Conservation (phyloP, 345 rosid genomes). For the Cochlearia excelsa region DNA sequence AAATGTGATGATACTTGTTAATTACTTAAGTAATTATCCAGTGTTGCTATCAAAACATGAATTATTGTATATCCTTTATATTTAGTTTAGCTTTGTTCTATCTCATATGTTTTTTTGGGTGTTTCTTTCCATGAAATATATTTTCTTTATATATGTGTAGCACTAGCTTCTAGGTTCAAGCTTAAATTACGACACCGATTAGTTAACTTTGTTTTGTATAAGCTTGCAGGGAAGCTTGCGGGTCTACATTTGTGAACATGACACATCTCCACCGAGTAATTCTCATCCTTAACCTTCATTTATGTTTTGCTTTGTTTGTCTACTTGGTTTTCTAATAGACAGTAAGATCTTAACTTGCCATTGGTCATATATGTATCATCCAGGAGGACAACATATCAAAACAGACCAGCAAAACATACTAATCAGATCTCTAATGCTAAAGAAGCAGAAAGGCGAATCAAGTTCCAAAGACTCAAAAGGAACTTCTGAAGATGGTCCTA, state of each 20-base stretch:
- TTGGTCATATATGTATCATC: slow-evolving; percentile 8
- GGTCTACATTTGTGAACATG: neutral
- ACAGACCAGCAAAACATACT: slow-evolving; percentile 88
- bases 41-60: no score
- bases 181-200: slow-evolving; percentile 4
- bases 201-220: neutral
- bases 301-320: no score
- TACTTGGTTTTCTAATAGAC: neutral
- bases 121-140: no score
- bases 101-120: no score
- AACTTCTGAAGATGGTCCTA: slow-evolving; percentile 55
- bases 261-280: neutral
- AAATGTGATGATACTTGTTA: no score
- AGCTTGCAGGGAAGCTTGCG: neutral
- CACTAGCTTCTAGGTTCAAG: neutral
- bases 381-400: slow-evolving; percentile 75
- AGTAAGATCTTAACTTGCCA: neutral
- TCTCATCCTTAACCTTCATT: no score
- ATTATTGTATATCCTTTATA: no score
- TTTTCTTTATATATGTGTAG: neutral
- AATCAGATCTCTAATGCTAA: slow-evolving; percentile 76
- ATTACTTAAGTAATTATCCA: no score
- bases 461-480: slow-evolving; percentile 56
- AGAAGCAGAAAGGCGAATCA: slow-evolving; percentile 65
- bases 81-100: no score